phyloP scores from a whole-genome alignment of 139 green algal genomes.

The Medakamo hakoo region DNA sequence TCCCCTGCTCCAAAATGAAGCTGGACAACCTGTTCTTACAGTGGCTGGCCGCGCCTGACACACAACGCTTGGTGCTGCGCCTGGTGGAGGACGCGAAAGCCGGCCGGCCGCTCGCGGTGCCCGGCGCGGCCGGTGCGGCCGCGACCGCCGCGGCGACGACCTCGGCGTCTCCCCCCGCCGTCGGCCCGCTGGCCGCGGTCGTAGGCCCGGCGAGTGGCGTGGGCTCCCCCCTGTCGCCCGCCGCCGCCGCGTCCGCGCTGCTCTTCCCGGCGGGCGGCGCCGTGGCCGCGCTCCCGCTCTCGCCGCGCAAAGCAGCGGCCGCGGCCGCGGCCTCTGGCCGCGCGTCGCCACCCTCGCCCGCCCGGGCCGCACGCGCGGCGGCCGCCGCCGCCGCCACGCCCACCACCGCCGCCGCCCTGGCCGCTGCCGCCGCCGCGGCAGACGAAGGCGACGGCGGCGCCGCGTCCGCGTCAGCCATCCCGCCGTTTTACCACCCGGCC shows the following conservation, averaged over 20 bases:
- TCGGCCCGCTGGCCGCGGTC: background rate
- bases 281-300: background rate
- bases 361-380: background rate
- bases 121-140: background rate
- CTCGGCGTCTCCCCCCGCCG: conserved; percentile 1
- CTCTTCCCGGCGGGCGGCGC: background rate
- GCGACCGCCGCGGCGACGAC: background rate
- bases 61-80: conserved; percentile 65
- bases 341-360: no score
- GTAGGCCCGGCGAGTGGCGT: background rate
- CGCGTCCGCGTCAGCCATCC: conserved; percentile 36
- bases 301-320: background rate
- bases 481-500: conserved; percentile 69
- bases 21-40: conserved; percentile 92
- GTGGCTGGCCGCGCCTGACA: conserved; percentile 81
- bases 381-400: background rate
- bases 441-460: no score
- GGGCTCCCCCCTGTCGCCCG: background rate
- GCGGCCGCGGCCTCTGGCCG: background rate
- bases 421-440: no score
- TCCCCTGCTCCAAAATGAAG: conserved; percentile 74
- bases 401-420: conserved; percentile 12
- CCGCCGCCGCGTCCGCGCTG: background rate
- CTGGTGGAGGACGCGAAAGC: conserved; percentile 47
- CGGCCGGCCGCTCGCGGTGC: background rate